Evolutionary conservation across 345 rosid species (phyloP).

Genomic region (Dovyalis caffra): DNA sequence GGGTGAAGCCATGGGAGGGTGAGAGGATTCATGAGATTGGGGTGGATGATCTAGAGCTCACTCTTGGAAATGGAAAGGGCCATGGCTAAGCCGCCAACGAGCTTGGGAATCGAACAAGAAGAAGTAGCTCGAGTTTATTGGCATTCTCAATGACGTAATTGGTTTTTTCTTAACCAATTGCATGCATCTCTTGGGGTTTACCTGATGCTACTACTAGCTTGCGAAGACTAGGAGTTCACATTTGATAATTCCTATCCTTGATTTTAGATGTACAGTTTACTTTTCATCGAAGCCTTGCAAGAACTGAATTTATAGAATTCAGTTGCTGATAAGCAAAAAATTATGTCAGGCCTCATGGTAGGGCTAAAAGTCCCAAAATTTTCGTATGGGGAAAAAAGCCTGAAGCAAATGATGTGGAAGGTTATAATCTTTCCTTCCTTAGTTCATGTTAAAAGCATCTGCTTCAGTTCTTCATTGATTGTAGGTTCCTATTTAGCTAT

Average conservation of each 20-base stretch:
- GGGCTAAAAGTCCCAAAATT: conserved; percentile 10
- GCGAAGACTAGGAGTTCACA: background rate
- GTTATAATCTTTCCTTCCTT: conserved; percentile 1
- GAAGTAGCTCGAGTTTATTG: background rate
- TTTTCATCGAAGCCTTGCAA: conserved; percentile 9
- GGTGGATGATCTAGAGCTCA: conserved; percentile 94
- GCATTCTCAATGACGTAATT: conserved; percentile 15
- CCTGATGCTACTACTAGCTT: background rate
- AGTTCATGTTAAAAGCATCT: conserved; percentile 14
- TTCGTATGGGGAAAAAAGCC: conserved; percentile 12
- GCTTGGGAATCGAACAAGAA: background rate
- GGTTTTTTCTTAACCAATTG: background rate
- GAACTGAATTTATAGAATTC: conserved; percentile 9
- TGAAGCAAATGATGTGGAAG: conserved; percentile 10
- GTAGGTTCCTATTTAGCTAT: background rate
- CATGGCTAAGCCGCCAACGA: conserved; percentile 34
- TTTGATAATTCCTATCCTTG: conserved; percentile 7
- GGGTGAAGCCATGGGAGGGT: conserved; percentile 98
- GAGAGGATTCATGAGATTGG: conserved; percentile 97
- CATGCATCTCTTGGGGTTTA: background rate
- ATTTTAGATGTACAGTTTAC: conserved; percentile 28
- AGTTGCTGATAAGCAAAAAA: conserved; percentile 4
- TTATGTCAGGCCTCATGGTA: conserved; percentile 6
- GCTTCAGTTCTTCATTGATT: conserved; percentile 12
- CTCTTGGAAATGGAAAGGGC: conserved; percentile 75